phyloP scores from a whole-genome alignment of 2,329 filamentous ascomycete genomes.

The Neopestalotiopsis sp. region DNA sequence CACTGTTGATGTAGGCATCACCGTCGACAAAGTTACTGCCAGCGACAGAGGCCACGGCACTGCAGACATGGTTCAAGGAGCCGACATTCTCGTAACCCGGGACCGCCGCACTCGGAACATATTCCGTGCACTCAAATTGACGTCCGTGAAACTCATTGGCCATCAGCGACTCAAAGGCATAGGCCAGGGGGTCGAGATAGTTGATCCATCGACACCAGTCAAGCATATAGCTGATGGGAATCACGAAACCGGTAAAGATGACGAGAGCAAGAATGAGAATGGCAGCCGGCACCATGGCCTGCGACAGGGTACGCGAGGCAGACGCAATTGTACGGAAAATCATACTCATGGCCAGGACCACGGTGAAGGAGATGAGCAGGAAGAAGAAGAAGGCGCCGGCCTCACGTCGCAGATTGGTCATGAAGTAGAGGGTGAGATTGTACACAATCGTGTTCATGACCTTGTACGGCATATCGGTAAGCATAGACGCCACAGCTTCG shows the following conservation, averaged over 20 bases:
- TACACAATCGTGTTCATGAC: slow-evolving; percentile 73
- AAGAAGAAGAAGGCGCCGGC: slow-evolving; percentile 83
- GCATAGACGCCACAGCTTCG: slow-evolving; percentile 82
- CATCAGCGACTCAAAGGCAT: slow-evolving; percentile 79
- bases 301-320: slow-evolving; percentile 70
- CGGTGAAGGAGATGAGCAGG: slow-evolving; percentile 73
- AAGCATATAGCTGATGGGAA: slow-evolving; percentile 69
- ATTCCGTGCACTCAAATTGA: slow-evolving; percentile 56
- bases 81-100: slow-evolving; percentile 40
- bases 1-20: slow-evolving; percentile 57
- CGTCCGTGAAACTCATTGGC: slow-evolving; percentile 78
- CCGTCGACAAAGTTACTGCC: slow-evolving; percentile 58
- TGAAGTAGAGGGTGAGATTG: slow-evolving; percentile 83
- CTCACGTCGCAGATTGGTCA: slow-evolving; percentile 77
- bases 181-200: slow-evolving; percentile 77
- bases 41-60: slow-evolving; percentile 57
- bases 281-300: slow-evolving; percentile 61
- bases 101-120: slow-evolving; percentile 43
- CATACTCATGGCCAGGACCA: slow-evolving; percentile 80
- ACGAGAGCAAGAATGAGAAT: slow-evolving; percentile 67
- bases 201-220: slow-evolving; percentile 83
- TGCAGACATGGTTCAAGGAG: slow-evolving; percentile 54
- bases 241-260: slow-evolving; percentile 71
- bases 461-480: slow-evolving; percentile 84
- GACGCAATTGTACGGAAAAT: slow-evolving; percentile 80